Percentiles rank a stretch among this genome's conserved stretches.
Conservation (phyloP, 148 eudicot genomes). For the Camellia lanceoleosa region DNA sequence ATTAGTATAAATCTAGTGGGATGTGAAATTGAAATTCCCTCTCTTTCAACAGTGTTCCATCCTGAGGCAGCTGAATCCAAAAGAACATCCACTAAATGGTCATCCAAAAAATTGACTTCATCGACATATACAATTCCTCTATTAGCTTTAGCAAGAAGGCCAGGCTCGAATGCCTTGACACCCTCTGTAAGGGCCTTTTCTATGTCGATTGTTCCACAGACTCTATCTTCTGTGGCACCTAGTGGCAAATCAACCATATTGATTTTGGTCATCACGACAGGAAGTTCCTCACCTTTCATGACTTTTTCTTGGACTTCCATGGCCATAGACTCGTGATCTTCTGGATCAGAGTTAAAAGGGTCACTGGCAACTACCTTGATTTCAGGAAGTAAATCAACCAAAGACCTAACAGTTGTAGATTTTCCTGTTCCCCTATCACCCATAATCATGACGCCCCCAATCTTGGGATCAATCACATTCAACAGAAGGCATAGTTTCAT, state of each 20-base stretch:
- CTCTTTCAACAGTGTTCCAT: constrained; percentile 94
- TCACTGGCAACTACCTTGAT: constrained; percentile 79
- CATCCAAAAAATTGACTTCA: too few species aligned
- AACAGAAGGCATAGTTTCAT: constrained; percentile 91
- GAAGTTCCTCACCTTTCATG: constrained; percentile 62
- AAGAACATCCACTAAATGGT: constrained; percentile 82
- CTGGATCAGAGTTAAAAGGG: constrained; percentile 94
- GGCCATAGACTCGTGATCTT: constrained; percentile 85
- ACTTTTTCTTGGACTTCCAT: constrained; percentile 74
- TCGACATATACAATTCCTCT: too few species aligned
- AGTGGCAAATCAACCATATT: constrained; percentile 94
- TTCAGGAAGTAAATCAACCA: constrained; percentile 87
- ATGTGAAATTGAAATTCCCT: constrained; percentile 93
- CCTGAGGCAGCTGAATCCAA: constrained; percentile 97
- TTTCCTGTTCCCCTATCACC: constrained; percentile 97
- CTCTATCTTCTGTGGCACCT: constrained; percentile 96
- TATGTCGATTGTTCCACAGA: constrained; percentile 93
- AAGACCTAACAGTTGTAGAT: constrained; percentile 86
- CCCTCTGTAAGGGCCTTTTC: constrained; percentile 91
- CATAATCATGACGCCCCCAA: constrained; percentile 98
- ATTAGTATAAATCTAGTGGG: constrained; percentile 87
- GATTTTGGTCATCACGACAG: constrained; percentile 63
- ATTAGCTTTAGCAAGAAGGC: too few species aligned
- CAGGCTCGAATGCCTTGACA: constrained; percentile 71
- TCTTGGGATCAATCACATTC: constrained; percentile 95